phyloP scores from a whole-genome alignment of 2,329 filamentous ascomycete genomes.

The Fusarium sp. region DNA sequence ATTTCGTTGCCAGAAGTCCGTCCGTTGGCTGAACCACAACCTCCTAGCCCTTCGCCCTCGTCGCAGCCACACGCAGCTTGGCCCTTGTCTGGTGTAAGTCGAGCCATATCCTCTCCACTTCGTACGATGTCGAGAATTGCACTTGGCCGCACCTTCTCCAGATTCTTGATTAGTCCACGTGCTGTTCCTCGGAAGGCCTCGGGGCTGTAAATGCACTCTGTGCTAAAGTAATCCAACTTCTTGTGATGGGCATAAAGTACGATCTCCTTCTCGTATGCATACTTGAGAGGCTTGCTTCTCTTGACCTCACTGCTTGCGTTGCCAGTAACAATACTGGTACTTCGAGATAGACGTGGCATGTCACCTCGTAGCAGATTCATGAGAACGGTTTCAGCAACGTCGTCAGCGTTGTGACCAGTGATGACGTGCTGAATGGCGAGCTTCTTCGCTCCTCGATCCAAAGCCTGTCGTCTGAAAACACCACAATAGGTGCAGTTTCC shows the following conservation, averaged over 20 bases:
- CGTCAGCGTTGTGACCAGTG: constrained; percentile 97
- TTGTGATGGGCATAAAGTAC: constrained; percentile 98
- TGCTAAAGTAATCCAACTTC: constrained; percentile 97
- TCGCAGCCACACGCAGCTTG: constrained; percentile 54
- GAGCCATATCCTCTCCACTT: constrained; percentile 96
- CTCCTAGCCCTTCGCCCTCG: constrained; percentile 63
- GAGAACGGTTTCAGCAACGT: constrained; percentile 95
- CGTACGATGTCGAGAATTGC: constrained; percentile 95
- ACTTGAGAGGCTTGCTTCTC: constrained; percentile 96
- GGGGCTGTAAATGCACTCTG: constrained; percentile 97
- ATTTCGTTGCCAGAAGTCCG: constrained; percentile 79
- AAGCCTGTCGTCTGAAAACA: constrained; percentile 92
- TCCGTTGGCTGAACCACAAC: constrained; percentile 77
- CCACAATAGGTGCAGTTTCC: constrained; percentile 99
- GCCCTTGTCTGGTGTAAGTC: constrained; percentile 64
- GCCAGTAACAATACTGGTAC: constrained; percentile 89
- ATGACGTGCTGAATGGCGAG: constrained; percentile 93
- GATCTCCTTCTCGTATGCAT: constrained; percentile 99
- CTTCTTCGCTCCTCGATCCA: constrained; percentile 91
- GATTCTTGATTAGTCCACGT: constrained; percentile 90
- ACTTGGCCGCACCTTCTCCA: constrained; percentile 92
- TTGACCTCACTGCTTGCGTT: constrained; percentile 87
- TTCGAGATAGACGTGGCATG: constrained; percentile 85
- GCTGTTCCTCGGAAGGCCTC: constrained; percentile 96
- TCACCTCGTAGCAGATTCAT: constrained; percentile 97